Evolutionary conservation across 1,284 basidiomycete species (phyloP).

Genomic region (Rhodotorula sp.): DNA sequence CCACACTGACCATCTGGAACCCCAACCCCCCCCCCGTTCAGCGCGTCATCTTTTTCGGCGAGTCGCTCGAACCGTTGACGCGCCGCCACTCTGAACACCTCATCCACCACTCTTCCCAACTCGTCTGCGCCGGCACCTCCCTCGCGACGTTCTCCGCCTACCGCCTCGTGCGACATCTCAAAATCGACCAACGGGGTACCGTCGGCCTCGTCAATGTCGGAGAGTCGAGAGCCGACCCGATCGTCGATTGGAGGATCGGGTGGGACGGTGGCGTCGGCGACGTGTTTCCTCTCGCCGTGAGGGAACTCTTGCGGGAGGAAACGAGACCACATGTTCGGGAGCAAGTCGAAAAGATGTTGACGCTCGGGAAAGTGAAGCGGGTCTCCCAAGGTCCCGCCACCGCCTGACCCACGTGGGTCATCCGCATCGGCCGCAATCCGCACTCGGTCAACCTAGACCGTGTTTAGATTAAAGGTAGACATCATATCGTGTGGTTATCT

Average conservation of each 20-base stretch:
- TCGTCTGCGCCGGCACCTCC: conserved; percentile 81
- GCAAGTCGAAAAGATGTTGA: conserved; percentile 58
- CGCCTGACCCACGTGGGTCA: neutral
- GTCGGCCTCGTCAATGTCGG: conserved; percentile 81
- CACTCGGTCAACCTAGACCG: neutral
- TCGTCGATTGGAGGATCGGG: conserved; percentile 49
- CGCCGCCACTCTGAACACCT: conserved; percentile 28
- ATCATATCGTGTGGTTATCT: neutral
- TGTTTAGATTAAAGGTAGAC: neutral
- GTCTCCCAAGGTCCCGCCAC: conserved; percentile 9
- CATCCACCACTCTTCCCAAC: conserved; percentile 62
- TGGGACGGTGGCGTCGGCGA: conserved; percentile 35
- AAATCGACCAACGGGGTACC: conserved; percentile 65
- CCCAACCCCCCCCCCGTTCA: neutral
- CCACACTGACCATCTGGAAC: neutral
- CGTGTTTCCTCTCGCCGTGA: conserved; percentile 55
- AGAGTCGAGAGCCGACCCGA: conserved; percentile 75
- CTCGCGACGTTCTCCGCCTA: conserved; percentile 90
- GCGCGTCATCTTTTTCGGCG: conserved; percentile 42
- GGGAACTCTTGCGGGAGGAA: conserved; percentile 72
- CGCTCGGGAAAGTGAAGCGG: conserved; percentile 57
- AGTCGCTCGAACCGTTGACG: conserved; percentile 35
- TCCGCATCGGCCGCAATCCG: neutral
- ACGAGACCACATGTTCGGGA: conserved; percentile 17
- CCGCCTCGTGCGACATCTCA: conserved; percentile 75